Conservation (phyloP, 2,329 filamentous ascomycete genomes). For the Ascochyta fabae region DNA sequence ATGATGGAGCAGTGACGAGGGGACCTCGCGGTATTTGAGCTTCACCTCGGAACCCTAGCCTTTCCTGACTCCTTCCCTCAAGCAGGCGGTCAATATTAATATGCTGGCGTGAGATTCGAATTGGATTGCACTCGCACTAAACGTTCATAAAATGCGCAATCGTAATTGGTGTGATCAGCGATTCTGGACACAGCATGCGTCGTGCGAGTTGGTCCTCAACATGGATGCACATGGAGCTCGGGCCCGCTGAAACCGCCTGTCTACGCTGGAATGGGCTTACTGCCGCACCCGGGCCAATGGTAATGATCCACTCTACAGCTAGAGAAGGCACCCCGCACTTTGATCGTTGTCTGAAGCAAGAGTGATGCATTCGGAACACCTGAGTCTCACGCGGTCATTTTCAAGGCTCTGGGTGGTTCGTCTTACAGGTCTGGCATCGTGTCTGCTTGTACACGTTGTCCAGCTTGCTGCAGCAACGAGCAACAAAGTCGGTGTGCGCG, state of each 20-base stretch:
- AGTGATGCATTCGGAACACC: conserved; percentile 17
- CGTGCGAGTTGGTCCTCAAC: conserved; percentile 11
- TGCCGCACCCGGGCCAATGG: conserved; percentile 21
- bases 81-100: conserved; percentile 22
- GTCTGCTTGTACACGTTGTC: background rate
- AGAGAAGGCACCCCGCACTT: conserved; percentile 25
- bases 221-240: conserved; percentile 20
- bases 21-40: conserved; percentile 13
- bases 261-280: conserved; percentile 16
- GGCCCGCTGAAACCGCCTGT: conserved; percentile 8
- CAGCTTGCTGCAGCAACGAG: background rate
- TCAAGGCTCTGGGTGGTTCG: background rate
- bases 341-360: conserved; percentile 17
- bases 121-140: conserved; percentile 17
- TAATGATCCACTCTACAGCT: conserved; percentile 11
- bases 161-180: conserved; percentile 18
- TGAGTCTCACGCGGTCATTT: conserved; percentile 13
- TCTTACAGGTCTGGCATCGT: background rate
- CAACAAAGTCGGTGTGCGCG: conserved; percentile 17
- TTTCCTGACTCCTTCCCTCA: conserved; percentile 5
- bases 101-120: conserved; percentile 14
- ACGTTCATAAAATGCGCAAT: conserved; percentile 17
- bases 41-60: conserved; percentile 13
- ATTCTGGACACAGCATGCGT: conserved; percentile 14
- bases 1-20: conserved; percentile 13